Evolutionary conservation across 2,329 filamentous ascomycete species (phyloP).

Genomic region (Microsporum audouinii): DNA sequence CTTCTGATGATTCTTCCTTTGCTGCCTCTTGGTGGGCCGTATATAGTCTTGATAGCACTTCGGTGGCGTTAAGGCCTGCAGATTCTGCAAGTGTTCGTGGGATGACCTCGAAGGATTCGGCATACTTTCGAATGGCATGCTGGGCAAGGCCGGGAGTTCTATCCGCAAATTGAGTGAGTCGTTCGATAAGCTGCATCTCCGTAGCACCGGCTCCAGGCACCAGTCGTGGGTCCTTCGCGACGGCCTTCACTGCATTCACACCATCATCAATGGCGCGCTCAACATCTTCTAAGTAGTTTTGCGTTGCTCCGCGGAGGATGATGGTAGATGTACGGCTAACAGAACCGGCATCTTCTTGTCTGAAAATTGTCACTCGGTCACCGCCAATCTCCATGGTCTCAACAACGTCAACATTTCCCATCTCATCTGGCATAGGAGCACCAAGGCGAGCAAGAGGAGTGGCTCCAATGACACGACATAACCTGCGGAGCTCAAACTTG

Average conservation of each 20-base stretch:
- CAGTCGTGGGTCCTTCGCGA: constrained; percentile 81
- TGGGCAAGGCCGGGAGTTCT: constrained; percentile 87
- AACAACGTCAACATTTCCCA: constrained; percentile 87
- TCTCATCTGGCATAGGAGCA: constrained; percentile 99
- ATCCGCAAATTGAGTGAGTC: constrained; percentile 80
- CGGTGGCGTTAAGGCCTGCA: constrained; percentile 91
- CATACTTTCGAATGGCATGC: constrained; percentile 95
- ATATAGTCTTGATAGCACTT: constrained; percentile 83
- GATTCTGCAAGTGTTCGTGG: constrained; percentile 89
- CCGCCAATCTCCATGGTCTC: constrained; percentile 97
- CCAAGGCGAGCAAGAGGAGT: constrained; percentile 92
- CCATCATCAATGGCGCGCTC: constrained; percentile 96
- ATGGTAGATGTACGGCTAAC: constrained; percentile 86
- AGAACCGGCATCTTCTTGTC: constrained; percentile 71
- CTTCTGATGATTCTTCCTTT: constrained; percentile 41
- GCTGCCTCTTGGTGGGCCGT: constrained; percentile 63
- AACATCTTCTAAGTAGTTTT: constrained; percentile 95
- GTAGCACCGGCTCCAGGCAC: constrained; percentile 91
- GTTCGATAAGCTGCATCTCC: constrained; percentile 85
- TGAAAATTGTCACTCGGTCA: constrained; percentile 95
- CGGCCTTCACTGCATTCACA: constrained; percentile 96
- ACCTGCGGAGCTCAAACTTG: constrained; percentile 90
- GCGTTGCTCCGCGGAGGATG: constrained; percentile 86
- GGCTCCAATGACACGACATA: constrained; percentile 92
- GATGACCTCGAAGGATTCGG: constrained; percentile 94